Percentiles rank a stretch among this genome's conserved stretches.
Evolutionary conservation across 306 rosid species (phyloP).

Genomic region (Glycine tomentella): DNA sequence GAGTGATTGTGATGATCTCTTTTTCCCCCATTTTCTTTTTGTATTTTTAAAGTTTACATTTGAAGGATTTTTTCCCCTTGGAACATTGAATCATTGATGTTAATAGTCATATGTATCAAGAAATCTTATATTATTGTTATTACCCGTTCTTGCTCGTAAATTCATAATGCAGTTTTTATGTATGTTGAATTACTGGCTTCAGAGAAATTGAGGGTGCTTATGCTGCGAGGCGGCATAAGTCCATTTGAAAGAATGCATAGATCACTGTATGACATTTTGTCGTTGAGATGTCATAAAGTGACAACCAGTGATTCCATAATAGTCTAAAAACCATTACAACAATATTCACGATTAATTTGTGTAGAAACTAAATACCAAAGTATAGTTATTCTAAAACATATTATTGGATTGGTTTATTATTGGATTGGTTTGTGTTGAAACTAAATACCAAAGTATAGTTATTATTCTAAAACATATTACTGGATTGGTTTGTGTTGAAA

Average conservation of each 20-base stretch:
- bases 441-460: too few species aligned
- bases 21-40: neutral
- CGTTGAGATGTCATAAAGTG: neutral
- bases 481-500: too few species aligned
- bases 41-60: constrained; percentile 38
- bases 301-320: too few species aligned
- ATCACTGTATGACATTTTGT: neutral
- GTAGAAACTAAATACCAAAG: too few species aligned
- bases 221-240: neutral
- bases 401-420: too few species aligned
- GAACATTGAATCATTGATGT: constrained; percentile 52
- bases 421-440: too few species aligned
- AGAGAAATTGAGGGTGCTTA: neutral
- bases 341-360: too few species aligned
- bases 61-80: constrained; percentile 46
- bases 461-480: too few species aligned
- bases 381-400: too few species aligned
- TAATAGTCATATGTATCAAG: constrained; percentile 66
- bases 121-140: constrained; percentile 51
- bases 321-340: too few species aligned
- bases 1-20: constrained; percentile 62
- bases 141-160: constrained; percentile 60
- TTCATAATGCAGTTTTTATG: constrained; percentile 32
- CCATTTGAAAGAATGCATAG: too few species aligned
- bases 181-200: neutral